Evolutionary conservation across 108 stramenopile species (phyloP).

Genomic region (Skeletonema marinoi): DNA sequence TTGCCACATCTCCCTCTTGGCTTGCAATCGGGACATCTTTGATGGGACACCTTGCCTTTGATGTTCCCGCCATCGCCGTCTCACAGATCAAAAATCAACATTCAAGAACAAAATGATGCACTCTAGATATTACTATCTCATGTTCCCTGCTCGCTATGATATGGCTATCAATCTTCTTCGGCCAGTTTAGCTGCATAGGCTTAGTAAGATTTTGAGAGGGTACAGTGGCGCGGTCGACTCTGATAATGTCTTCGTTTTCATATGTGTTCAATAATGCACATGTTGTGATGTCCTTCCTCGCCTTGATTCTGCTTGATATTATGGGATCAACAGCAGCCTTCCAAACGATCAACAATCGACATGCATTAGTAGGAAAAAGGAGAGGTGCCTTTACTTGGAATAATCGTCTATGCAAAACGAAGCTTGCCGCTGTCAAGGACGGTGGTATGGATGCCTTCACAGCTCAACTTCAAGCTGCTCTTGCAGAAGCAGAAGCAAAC

Average conservation of each 20-base stretch:
- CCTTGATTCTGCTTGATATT: neutral
- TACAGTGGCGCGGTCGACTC: too few relatives aligned
- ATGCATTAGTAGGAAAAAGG: neutral
- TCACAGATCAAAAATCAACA: too few relatives aligned
- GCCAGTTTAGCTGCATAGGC: too few relatives aligned
- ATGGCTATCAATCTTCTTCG: too few relatives aligned
- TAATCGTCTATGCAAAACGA: neutral
- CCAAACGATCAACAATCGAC: neutral
- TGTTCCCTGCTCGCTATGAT: too few relatives aligned
- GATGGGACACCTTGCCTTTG: constrained; percentile 82
- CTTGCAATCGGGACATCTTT: constrained; percentile 48
- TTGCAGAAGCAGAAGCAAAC: neutral
- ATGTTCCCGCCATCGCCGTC: constrained; percentile 42
- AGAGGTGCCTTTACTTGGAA: neutral
- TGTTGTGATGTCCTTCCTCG: neutral
- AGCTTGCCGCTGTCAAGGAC: neutral
- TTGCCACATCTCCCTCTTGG: too few relatives aligned
- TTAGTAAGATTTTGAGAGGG: too few relatives aligned
- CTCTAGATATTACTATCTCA: too few relatives aligned
- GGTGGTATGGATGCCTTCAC: neutral
- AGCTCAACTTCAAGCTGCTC: constrained; percentile 1
- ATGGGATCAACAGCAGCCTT: neutral
- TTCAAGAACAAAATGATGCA: too few relatives aligned
- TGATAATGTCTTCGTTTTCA: too few relatives aligned
- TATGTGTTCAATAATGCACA: neutral